Percentiles rank a stretch among this genome's conserved stretches.
Conservation (phyloP, 1,139 yeast species). For the Sugiyamaella sp. region DNA sequence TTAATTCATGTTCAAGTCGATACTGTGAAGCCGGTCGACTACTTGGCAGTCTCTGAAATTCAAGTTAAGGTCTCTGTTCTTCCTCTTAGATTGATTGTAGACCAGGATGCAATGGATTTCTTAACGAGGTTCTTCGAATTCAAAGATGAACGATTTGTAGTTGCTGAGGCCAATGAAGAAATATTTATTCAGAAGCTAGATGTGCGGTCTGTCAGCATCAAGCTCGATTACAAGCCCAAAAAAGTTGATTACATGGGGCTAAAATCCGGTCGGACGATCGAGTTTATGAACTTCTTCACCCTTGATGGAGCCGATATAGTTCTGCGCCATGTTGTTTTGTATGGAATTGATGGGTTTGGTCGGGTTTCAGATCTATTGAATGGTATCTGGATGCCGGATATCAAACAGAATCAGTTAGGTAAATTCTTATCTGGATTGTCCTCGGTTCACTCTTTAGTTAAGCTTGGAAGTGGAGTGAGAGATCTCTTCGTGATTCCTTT, state of each 20-base stretch:
- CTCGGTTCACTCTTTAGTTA: slow-evolving; percentile 75
- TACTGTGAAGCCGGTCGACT: slow-evolving; percentile 66
- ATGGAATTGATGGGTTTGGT: slow-evolving; percentile 78
- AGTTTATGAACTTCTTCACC: slow-evolving; percentile 83
- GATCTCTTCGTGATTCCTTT: slow-evolving; percentile 75
- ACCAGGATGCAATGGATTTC: slow-evolving; percentile 91
- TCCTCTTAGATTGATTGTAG: slow-evolving; percentile 83
- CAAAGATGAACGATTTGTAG: slow-evolving; percentile 66
- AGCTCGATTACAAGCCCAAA: slow-evolving; percentile 90
- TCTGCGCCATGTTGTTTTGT: slow-evolving; percentile 61
- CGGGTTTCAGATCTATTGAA: slow-evolving; percentile 59
- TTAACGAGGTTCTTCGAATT: slow-evolving; percentile 78
- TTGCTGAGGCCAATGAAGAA: slow-evolving; percentile 53
- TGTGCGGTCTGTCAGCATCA: slow-evolving; percentile 62
- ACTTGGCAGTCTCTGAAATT: slow-evolving; percentile 70
- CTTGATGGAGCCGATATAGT: slow-evolving; percentile 81
- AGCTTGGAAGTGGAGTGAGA: slow-evolving; percentile 76
- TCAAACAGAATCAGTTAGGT: slow-evolving; percentile 72
- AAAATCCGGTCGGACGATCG: slow-evolving; percentile 82
- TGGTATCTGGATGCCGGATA: slow-evolving; percentile 83
- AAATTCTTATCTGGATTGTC: slow-evolving; percentile 84
- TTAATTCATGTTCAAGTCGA: slow-evolving; percentile 61
- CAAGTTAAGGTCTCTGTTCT: slow-evolving; percentile 57
- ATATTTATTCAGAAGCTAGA: slow-evolving; percentile 70
- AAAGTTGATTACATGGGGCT: slow-evolving; percentile 82